Conservation (phyloP, 257 asterid genomes). For the Cordia subcordata region DNA sequence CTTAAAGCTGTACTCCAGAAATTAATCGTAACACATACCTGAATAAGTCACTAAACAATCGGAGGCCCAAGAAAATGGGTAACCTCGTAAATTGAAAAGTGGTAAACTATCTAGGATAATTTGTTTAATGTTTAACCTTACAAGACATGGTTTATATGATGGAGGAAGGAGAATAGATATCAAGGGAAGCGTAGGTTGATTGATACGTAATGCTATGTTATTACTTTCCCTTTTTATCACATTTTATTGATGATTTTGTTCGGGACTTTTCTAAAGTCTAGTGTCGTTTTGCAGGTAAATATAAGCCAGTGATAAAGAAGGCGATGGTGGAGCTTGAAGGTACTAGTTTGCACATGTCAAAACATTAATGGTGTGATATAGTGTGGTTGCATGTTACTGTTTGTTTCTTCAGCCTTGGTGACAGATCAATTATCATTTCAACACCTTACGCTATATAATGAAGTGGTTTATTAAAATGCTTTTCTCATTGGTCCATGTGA, state of each 20-base stretch:
- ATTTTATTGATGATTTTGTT: neutral
- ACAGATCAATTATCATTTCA: neutral
- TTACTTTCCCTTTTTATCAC: too few relatives aligned
- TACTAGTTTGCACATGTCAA: conserved; percentile 12
- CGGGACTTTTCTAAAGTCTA: neutral
- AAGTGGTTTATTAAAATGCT: neutral
- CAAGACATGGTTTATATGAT: too few relatives aligned
- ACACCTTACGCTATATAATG: neutral
- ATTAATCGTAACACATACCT: too few relatives aligned
- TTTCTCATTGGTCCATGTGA: neutral
- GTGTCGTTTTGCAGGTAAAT: conserved; percentile 54
- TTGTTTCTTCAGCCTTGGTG: neutral
- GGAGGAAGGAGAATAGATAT: too few relatives aligned
- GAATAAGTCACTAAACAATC: too few relatives aligned
- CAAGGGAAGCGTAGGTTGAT: too few relatives aligned
- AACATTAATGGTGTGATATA: neutral
- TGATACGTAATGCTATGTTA: too few relatives aligned
- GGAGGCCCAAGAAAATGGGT: too few relatives aligned
- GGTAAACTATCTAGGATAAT: too few relatives aligned
- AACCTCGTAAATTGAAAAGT: too few relatives aligned
- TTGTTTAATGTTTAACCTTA: too few relatives aligned
- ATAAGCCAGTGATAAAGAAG: conserved; percentile 98
- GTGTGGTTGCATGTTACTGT: neutral
- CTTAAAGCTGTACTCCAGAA: too few relatives aligned
- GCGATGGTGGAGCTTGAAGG: conserved; percentile 99